Evolutionary conservation across 305 asterid genomes (phyloP), one percentile per base, ranked within the genome.

Genomic region (Striga hermonthica): DNA sequence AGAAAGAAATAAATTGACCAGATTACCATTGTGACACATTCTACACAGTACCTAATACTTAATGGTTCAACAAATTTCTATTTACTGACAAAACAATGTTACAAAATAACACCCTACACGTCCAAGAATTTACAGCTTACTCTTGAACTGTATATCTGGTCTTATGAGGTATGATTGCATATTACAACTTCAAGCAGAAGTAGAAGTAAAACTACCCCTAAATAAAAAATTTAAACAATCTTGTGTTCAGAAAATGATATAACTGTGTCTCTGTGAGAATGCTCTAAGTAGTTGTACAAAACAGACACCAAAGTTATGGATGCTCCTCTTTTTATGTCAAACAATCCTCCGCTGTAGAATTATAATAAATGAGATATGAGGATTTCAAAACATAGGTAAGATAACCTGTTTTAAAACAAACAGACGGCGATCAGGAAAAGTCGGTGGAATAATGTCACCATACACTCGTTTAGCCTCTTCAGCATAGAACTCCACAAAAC

Each of bases 381-480:
- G 34, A 37, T 61, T 9, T 40, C 1, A 57, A 45, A 57, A 58
- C 35, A 39, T 40, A 16, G 15, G 62, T 36, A 37, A 64, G 13
- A 43, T 64, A 53, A 91, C 98, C 92, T 94, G 99, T 81, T 88
- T 91, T 64, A 94, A 75, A 64, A 94, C 95, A 80, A 94, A 91
- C 68, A 94, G 77, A 14, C 97, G 89, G 3, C 98, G 94, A 79
- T 94, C 98, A 11, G 96, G 80, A 68, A 81, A 83, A 71, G 96
- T 80, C 55, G 99, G 79, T 62, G 97, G 96, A 79, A 94, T 88
- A 56, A 94, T 82, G 79, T 94, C 99, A 58, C 99, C 99, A 72
- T 90, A 91, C 60, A 94, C 74, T 66, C 98, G 85, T 72, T 88
- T 94, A 74, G 94, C 99, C 83, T 94, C 97, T 78, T 94, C 98